These are phyloP conservation scores for Pleurotus eryngii DNA, from an alignment of 768 basidiomycete genomes.

Conservation along the genomic window DNA sequence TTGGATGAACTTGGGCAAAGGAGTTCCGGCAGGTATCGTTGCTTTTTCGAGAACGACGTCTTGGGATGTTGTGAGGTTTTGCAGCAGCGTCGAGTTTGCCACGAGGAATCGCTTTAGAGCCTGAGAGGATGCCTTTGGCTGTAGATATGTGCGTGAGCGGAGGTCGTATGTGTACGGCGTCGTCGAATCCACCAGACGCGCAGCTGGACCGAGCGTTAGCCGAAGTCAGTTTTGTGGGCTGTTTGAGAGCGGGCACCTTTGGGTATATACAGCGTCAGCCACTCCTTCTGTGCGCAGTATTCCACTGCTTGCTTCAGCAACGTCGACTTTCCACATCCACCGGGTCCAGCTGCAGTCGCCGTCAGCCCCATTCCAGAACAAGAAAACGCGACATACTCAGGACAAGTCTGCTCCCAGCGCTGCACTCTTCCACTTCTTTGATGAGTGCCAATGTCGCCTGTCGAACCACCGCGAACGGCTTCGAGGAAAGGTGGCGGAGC, in stretches of 20 bases:
- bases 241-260: slow-evolving; percentile 41
- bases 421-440: slow-evolving; percentile 36
- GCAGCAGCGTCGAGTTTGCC: slow-evolving; percentile 51
- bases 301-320: slow-evolving; percentile 74
- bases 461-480: slow-evolving; percentile 71
- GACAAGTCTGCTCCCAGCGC: slow-evolving; percentile 34
- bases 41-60: slow-evolving; percentile 46
- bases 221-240: too few species aligned
- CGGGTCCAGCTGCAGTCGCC: slow-evolving; percentile 53
- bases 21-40: slow-evolving; percentile 43
- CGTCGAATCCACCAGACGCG: slow-evolving; percentile 67
- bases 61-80: slow-evolving; percentile 35
- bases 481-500: slow-evolving; percentile 51
- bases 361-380: slow-evolving; percentile 1
- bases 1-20: slow-evolving; percentile 52
- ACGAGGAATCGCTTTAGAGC: slow-evolving; percentile 58
- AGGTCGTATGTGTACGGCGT: slow-evolving; percentile 72
- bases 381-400: slow-evolving; percentile 42
- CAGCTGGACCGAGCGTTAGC: slow-evolving; percentile 15
- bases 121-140: slow-evolving; percentile 61
- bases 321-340: slow-evolving; percentile 81
- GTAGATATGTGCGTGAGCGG: slow-evolving; percentile 73
- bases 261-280: slow-evolving; percentile 86
- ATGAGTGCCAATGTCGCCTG: slow-evolving; percentile 57
- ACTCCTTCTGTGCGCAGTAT: slow-evolving; percentile 58